Conservation (phyloP, 805 yeast species). For the Metschnikowia bowlesiae region DNA sequence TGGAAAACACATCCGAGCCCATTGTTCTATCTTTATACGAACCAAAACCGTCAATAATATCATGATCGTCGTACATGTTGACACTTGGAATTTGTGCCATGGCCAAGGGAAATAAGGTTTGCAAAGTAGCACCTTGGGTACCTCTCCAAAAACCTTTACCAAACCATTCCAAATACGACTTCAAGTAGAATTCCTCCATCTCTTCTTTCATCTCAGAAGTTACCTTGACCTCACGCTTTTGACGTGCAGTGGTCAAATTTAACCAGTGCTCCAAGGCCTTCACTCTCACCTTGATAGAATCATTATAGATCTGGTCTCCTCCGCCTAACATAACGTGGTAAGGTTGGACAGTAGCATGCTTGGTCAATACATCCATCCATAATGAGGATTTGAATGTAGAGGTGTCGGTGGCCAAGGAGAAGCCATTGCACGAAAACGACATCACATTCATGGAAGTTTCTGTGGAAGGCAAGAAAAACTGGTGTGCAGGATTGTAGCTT, state of each 20-base stretch:
- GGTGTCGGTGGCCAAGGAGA: conserved; percentile 70
- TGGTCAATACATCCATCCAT: conserved; percentile 79
- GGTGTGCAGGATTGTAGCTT: conserved; percentile 10
- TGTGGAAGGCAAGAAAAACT: conserved; percentile 65
- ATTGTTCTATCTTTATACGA: conserved; percentile 76
- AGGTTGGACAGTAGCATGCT: conserved; percentile 49
- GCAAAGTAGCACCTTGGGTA: conserved; percentile 57
- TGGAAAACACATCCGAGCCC: conserved; percentile 61
- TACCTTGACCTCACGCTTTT: conserved; percentile 37
- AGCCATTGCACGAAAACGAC: conserved; percentile 89
- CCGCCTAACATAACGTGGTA: conserved; percentile 97
- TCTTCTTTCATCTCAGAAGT: conserved; percentile 49
- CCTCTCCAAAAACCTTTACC: conserved; percentile 88
- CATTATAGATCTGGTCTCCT: conserved; percentile 93
- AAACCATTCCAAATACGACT: conserved; percentile 81
- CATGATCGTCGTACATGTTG: conserved; percentile 92
- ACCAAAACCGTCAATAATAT: conserved; percentile 94
- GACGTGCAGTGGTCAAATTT: conserved; percentile 44
- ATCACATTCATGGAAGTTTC: conserved; percentile 72
- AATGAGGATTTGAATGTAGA: conserved; percentile 63
- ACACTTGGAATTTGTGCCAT: conserved; percentile 79
- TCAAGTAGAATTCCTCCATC: conserved; percentile 61
- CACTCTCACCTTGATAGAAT: conserved; percentile 63
- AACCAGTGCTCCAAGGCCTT: conserved; percentile 60
- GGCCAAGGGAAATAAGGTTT: conserved; percentile 66